Evolutionary conservation across 2,329 filamentous ascomycete species (phyloP), one percentile per base, ranked within the genome.

Genomic region (Fusarium sp.): DNA sequence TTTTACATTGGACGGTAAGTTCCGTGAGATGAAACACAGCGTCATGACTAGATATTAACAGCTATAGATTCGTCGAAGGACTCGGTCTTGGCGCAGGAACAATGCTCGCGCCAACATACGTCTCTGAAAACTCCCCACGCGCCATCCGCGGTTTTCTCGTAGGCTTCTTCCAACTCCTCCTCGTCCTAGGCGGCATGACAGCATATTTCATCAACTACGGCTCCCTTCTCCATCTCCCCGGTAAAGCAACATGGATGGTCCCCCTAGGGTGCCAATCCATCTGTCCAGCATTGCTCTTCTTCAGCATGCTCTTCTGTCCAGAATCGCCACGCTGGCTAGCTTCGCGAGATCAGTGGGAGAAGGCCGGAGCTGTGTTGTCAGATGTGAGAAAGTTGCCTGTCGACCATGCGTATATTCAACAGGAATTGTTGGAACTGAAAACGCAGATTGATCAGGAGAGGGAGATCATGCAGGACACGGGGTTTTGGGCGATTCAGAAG

Each of bases 281-380:
- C 12, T 88, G 88, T 3, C 87, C 88, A 8, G 78, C 87, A 7
- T 80, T 89, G 24, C 83, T 90, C 18, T 83, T 89, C 63, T 62
- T 82, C 52, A 85, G 85, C 73, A 90, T 90, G 83, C 79, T 87
- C 13, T 81, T 90, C 59, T 89, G 87, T 80, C 86, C 87, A 44
- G 88, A 90, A 74, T 90, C 88, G 2, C 88, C 89, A 22, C 85
- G 89, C 49, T 90, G 85, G 85, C 83, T 90, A 5, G 88, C 88
- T 20, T 86, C 87, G 60, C 82, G 86, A 72, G 88, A 90, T 74
- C 83, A 85, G 56, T 89, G 87, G 87, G 88, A 90, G 49, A 83
- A 87, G 52, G 80, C 75, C 0, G 54, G 63, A 3, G 41, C 35
- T 14, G 73, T 77, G 4, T 26, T 77, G 4, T 73, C 75, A 3